Evolutionary conservation across 129 eudicot species (phyloP), one percentile per base, ranked within the genome.

Genomic region (Ambrosia artemisiifolia): DNA sequence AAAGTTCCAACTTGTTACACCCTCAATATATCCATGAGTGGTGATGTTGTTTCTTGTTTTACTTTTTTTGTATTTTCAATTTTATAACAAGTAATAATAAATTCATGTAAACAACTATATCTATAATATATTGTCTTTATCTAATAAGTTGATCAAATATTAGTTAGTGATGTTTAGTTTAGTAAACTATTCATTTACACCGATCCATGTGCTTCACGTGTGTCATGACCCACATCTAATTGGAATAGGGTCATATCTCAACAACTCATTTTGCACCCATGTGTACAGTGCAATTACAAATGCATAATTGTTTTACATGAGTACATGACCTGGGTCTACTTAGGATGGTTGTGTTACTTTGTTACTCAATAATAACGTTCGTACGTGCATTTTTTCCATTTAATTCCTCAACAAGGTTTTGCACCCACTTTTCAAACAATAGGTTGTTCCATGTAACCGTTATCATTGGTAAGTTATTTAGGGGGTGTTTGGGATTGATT

Each of bases 1-100:
- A 78, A 78, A 36, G 48, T 63, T 62, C 61, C 73, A 78, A 78
- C 77, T 63, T 71, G 77, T 30, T 44, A 63, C 77, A 70, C 72
- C 76, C 65, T 53, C 56, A 14, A 63, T 24, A 24, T 24, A 24
- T 78, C 61, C 49, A 51, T 71, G 60, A 63, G 67, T 78, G 72
- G 60, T 71, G 76, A 28, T 24, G 74, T 17, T 75, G 54, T 18
- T 66, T 54, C 20, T 18, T 61, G 12, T 38, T 8, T 50, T 6
- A 24, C 28, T 7, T 20, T 16, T 57, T 32, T 17, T 76, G 81
- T 77, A 62, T 49, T 49, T 49, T 40, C 54, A 70, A 35, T 32
- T 78, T 64, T 19, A 57, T 43, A 43, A 17, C 69, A 56, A 66
- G 42, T 47, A 12, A 12, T 55, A 46, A 19, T 70, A 20, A 69